Evolutionary conservation across 495 filamentous ascomycete species (phyloP), one percentile per base, ranked within the genome.

Genomic region (Trichocladium uniseriatum): DNA sequence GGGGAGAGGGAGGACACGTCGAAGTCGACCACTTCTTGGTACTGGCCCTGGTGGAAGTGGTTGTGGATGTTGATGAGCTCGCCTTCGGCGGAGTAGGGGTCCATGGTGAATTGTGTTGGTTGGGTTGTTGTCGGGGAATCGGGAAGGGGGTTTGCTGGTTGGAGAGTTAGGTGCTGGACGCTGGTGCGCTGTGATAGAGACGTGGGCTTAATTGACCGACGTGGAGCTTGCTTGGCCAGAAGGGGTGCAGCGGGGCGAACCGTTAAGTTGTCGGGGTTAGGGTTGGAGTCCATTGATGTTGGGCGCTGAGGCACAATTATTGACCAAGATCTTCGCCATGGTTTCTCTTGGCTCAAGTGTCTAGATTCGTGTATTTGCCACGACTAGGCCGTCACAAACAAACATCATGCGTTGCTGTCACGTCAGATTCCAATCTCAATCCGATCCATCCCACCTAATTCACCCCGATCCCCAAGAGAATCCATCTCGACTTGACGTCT

Each of bases 41-140:
- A 95, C 71, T 91, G 87, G 62, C 86, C 87, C 64, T 89, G 86
- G 76, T 92, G 85, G 79, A 95, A 96, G 73, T 86, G 79, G 71
- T 84, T 94, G 79, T 92, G 87, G 64, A 96, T 82, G 74, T 90
- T 94, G 66, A 95, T 81, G 57, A 98, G 81, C 72, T 98, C 92
- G 74, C 88, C 89, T 74, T 96, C 92, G 57, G 86, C 78, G 18
- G 88, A 94, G 63, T 91, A 98, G 51, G 91, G 92, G 74, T 98
- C 92, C 61, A 64, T 64, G 37, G 49, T 56, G 49, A 41, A 11
- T 4, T 41, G 15, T 32, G 2, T 19, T 34, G n/a, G 35, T 37
- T 16, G 37, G 15, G 44, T 29, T 19, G n/a, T 16, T 10, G 14
- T 40, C 8, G 38, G 14, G 27, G 32, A 38, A 18, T 41, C 38